A percentile compares a stretch with the other conserved stretches of the same genome.
Evolutionary conservation across 2,329 filamentous ascomycete genomes (phyloP).

Genomic region (Simplicillium aogashimaense): DNA sequence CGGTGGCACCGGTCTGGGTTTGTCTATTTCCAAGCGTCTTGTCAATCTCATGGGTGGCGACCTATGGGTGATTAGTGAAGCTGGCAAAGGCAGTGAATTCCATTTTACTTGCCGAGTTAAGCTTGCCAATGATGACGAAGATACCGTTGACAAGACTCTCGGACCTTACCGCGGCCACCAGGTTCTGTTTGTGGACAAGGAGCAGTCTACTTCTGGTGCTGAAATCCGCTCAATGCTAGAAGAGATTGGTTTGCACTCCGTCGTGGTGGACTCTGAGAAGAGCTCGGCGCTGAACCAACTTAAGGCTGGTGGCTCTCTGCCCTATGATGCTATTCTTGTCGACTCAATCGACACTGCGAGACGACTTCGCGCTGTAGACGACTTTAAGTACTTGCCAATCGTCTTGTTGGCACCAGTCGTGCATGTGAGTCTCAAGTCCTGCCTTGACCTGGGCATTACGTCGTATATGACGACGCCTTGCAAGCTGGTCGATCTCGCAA

Average conservation of each 20-base stretch:
- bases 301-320: constrained; percentile 46
- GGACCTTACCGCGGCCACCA: constrained; percentile 87
- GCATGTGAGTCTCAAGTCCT: constrained; percentile 85
- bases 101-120: constrained; percentile 93
- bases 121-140: constrained; percentile 69
- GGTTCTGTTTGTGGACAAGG: constrained; percentile 90
- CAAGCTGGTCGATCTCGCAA: constrained; percentile 85
- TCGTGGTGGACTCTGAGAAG: constrained; percentile 73
- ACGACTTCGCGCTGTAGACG: constrained; percentile 73
- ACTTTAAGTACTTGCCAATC: constrained; percentile 96
- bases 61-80: constrained; percentile 90
- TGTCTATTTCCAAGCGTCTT: constrained; percentile 90
- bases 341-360: constrained; percentile 90
- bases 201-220: constrained; percentile 65
- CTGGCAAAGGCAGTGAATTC: constrained; percentile 86
- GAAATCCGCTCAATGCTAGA: constrained; percentile 71
- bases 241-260: constrained; percentile 68
- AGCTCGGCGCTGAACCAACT: constrained; percentile 47
- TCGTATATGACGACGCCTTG: constrained; percentile 99
- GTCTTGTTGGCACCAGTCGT: constrained; percentile 84
- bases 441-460: constrained; percentile 90
- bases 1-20: constrained; percentile 83
- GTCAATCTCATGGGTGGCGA: constrained; percentile 95
- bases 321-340: constrained; percentile 92
- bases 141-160: constrained; percentile 71